Base-by-base conservation (phyloP, 2,329 filamentous ascomycete species). In the Mycosphaerella sp. region DNA sequence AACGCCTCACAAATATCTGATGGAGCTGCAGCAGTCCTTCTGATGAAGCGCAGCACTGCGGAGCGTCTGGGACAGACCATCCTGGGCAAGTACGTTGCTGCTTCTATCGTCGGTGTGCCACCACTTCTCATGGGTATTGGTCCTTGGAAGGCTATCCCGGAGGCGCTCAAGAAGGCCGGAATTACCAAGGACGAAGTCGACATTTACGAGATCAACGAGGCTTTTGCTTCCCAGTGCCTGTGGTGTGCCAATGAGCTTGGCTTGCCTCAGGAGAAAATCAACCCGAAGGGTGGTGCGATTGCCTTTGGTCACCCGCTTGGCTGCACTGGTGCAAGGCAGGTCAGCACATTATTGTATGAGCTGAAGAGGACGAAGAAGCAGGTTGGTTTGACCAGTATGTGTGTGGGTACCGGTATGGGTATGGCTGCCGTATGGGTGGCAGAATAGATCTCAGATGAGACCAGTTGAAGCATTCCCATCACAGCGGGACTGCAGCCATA, bases 141-240 rank as follows among this genome's bases (percentile, higher is more conserved):
- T 1, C 93, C 93, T 48, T 95, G 89, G 83, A 91, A 91, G 74
- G 91, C 93, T 54, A 97, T 98, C 67, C 93, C 93, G 61, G 87
- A 91, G 70, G 91, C 89, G 3, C 84, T 96, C 53, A 81, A 88
- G 70, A 91, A 93, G 72, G 88, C 91, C 0, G 90, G 91, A 56
- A 83, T 98, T 65, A 79, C 78, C 69, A 89, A 85, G 73, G 86
- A 95, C 54, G 92, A 97, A 63, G 89, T 98, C 31, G 93, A 97
- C 70, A 92, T 97, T 68, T 97, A 82, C 68, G 93, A 98, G 81
- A 96, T 98, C 80, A 98, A 98, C 78, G 93, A 98, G 81, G 93
- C 93, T 1, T 98, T 98, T 72, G 93, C 93, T 32, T 88, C 83
- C 60, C 92, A 97, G 80, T 95, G 89, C 73, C 73, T 97, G 62